Evolutionary conservation across 192 early-diverging fungal genomes (phyloP).

Genomic region (Mortierella claussenii): DNA sequence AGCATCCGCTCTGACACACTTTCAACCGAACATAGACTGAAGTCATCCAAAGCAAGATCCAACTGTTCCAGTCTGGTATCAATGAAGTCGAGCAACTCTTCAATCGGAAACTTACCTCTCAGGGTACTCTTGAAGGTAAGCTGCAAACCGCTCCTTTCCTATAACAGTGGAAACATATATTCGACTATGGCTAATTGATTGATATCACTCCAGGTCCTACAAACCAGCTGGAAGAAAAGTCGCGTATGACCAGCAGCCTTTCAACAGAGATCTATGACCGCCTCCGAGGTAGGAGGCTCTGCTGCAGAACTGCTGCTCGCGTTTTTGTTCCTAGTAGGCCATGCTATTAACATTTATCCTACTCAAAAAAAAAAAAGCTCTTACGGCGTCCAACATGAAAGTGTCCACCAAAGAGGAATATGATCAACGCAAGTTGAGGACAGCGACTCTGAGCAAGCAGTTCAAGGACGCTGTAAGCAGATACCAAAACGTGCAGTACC

Average conservation of each 20-base stretch:
- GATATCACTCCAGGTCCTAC: neutral
- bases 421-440: constrained; percentile 44
- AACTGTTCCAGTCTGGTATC: constrained; percentile 43
- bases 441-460: constrained; percentile 42
- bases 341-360: neutral
- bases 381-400: constrained; percentile 25
- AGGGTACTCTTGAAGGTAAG: constrained; percentile 18
- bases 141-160: neutral
- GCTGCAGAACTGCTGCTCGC: neutral
- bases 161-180: neutral
- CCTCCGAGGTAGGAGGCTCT: constrained; percentile 28
- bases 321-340: neutral
- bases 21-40: constrained; percentile 32
- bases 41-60: constrained; percentile 45
- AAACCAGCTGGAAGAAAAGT: constrained; percentile 30
- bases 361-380: constrained; percentile 9
- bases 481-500: constrained; percentile 32
- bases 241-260: constrained; percentile 27
- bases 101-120: constrained; percentile 17
- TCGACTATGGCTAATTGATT: neutral
- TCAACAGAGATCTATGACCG: constrained; percentile 48
- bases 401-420: constrained; percentile 45
- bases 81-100: constrained; percentile 47
- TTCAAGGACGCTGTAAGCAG: constrained; percentile 45
- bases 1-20: too few species aligned